Evolutionary conservation across 208 protist species (phyloP), one percentile per base, ranked within the genome.

Genomic region (Trypanosoma brucei): DNA sequence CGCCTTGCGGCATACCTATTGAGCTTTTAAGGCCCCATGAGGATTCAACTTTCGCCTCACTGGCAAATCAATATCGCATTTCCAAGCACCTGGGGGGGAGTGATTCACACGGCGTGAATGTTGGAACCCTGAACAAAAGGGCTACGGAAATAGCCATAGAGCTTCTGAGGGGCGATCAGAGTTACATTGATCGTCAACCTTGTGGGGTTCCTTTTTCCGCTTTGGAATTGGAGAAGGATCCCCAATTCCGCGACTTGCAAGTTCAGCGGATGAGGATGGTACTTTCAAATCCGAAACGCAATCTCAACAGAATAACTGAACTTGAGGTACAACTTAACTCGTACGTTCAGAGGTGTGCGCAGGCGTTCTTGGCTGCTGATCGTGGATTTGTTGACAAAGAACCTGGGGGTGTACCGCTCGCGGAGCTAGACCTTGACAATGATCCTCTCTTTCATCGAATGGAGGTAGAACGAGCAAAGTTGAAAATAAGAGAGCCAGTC

Each of bases 261-360:
- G 76, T 84, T 62, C 68, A 85, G 64, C 76, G 86, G 1, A 78
- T 78, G 7, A 62, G 79, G 34, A 52, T 88, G 13, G 83, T 86
- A 67, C 67, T 76, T 11, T 76, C 73, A 53, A 83, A 88, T 64
- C 64, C 75, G 36, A 56, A 48, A 13, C 39, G 77, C 58, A 76
- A 88, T 49, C 72, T 78, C 0, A 55, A 64, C 45, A 72, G 65
- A 44, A 85, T 89, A 38, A 31, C 62, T 2, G 76, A 81, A 59
- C 69, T 92, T 50, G 83, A 92, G 70, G 75, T 72, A 56, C 72
- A 84, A 42, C 75, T 92, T 14, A 89, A 84, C 72, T 58, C 58
- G 34, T 77, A 80, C 55, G 73, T 72, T 13, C 79, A 81, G 56
- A 66, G 72, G 52, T 76, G 87, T 39, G 80, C 80, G 3, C 55